Evolutionary conservation across 192 early-diverging fungal species (phyloP).

Genomic region (Podila clonocystis): DNA sequence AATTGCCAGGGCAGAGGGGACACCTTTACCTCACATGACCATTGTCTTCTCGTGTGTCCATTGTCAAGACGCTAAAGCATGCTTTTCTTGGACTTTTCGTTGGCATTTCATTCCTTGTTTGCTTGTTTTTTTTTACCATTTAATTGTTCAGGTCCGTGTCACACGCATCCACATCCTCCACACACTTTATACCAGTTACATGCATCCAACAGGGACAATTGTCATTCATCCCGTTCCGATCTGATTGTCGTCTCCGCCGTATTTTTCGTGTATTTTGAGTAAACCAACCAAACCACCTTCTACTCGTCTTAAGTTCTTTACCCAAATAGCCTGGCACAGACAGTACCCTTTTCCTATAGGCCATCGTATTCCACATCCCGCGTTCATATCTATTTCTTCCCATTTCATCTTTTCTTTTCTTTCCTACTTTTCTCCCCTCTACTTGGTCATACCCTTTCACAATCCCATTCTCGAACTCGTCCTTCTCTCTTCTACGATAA

Average conservation of each 20-base stretch:
- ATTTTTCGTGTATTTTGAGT: neutral
- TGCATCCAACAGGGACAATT: neutral
- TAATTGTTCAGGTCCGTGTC: neutral
- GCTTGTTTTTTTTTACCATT: neutral
- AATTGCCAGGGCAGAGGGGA: too few relatives aligned
- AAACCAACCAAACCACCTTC: neutral
- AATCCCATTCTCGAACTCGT: neutral
- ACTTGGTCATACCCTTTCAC: neutral
- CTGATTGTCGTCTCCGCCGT: neutral
- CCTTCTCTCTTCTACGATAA: neutral
- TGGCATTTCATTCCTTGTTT: neutral
- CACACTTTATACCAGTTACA: neutral
- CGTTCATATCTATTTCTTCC: neutral
- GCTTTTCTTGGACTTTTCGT: neutral
- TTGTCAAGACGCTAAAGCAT: too few relatives aligned
- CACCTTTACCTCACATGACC: too few relatives aligned
- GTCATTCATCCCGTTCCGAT: neutral
- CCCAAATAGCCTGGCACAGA: neutral
- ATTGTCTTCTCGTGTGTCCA: too few relatives aligned
- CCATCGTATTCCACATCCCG: neutral
- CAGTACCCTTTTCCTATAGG: neutral
- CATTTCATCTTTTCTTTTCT: neutral
- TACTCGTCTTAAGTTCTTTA: neutral
- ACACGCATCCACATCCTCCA: neutral
- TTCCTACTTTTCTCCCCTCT: neutral